These are phyloP conservation scores for Coemansia sp. DNA, from an alignment of 192 early-diverging fungal genomes.

Conservation along the genomic window DNA sequence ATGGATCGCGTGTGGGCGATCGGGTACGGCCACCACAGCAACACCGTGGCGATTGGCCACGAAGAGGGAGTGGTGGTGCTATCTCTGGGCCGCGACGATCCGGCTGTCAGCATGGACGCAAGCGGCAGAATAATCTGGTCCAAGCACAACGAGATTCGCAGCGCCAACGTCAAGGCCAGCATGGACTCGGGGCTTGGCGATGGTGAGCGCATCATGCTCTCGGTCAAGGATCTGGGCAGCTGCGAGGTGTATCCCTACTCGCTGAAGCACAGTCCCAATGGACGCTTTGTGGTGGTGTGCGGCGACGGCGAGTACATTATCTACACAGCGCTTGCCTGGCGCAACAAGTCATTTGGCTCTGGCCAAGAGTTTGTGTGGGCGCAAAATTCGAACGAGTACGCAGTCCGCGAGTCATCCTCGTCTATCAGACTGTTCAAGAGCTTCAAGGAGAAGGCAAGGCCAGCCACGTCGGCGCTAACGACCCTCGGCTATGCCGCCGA, in stretches of 20 bases:
- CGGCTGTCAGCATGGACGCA: slow-evolving; percentile 94
- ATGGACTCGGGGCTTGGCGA: slow-evolving; percentile 85
- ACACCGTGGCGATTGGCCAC: slow-evolving; percentile 93
- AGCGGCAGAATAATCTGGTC: slow-evolving; percentile 99
- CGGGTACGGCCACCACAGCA: slow-evolving; percentile 79
- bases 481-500: slow-evolving; percentile 84
- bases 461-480: slow-evolving; percentile 57
- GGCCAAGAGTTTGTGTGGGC: slow-evolving; percentile 98
- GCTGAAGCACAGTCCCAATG: slow-evolving; percentile 96
- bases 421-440: slow-evolving; percentile 89
- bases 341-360: slow-evolving; percentile 98
- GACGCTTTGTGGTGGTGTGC: slow-evolving; percentile 97
- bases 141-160: slow-evolving; percentile 93
- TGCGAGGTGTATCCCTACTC: slow-evolving; percentile 98
- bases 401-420: slow-evolving; percentile 91
- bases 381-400: slow-evolving; percentile 92
- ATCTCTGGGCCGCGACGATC: slow-evolving; percentile 94
- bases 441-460: slow-evolving; percentile 86
- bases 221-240: slow-evolving; percentile 93
- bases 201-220: slow-evolving; percentile 83
- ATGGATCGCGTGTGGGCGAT: slow-evolving; percentile 97
- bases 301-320: slow-evolving; percentile 99
- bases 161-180: slow-evolving; percentile 87
- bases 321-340: slow-evolving; percentile 98
- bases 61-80: slow-evolving; percentile 96